Evolutionary conservation across 495 filamentous ascomycete species (phyloP), one percentile per base, ranked within the genome.

Genomic region (Aspergillus egyptiacus): DNA sequence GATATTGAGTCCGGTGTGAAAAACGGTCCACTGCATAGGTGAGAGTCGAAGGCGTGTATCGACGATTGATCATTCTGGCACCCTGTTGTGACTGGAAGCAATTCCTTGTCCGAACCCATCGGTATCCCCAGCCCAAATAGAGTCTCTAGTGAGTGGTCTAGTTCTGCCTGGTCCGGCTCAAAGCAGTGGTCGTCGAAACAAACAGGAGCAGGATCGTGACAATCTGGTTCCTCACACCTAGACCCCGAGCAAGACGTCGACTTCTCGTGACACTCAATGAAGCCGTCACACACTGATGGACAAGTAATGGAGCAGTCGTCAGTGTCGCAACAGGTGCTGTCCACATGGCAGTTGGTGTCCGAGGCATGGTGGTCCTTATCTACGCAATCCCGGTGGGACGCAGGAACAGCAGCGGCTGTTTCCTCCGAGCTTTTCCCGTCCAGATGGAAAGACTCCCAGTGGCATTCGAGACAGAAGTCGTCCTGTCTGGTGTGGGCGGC

Each of bases 141-240:
- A 6, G 65, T 53, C 17, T 70, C 70, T 30, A 71, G 60, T 15
- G 50, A 59, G 27, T 67, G 65, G 19, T 67, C 60, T 38, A n/a
- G 58, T 44, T 37, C 34, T 46, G 9, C 61, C 48, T 20, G 47
- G 1, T 25, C 49, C 2, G 64, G 53, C 6, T 50, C 59, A 43
- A 66, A 73, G 52, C 71, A 74, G 41, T 71, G 68, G 13, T 65
- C 57, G 8, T 73, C 69, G 25, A 70, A 73, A 51, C 71, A 74
- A 35, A 65, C 54, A 15, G 66, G 59, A 5, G 63, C 68, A n/a
- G 60, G 53, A 20, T 66, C 61, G 8, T 57, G 56, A 47, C 63
- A 68, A 18, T 51, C 34, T 27, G 58, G 58, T 14, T 65, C 62
- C 22, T 72, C 69, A 41, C 71, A 70, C 20, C 66, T 58, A 17